Evolutionary conservation across 805 yeast species (phyloP), one percentile per base, ranked within the genome.

Genomic region (Suhomyces sp.): DNA sequence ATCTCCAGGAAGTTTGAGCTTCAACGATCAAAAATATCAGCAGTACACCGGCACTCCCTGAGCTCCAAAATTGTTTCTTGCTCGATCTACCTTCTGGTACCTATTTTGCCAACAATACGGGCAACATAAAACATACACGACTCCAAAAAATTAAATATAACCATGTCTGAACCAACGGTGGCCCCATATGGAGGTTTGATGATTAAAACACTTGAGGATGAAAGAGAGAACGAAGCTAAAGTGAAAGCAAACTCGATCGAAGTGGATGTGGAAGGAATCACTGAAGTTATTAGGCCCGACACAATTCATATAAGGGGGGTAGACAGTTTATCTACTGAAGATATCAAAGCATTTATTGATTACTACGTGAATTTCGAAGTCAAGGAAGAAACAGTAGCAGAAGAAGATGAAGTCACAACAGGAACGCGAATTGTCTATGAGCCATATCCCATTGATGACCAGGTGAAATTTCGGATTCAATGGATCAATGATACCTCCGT

Each of bases 401-500:
- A 25, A n/a, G 38, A 28, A n/a, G 40, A 39, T 6, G 42, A 40
- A 6, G 53, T 38, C 4, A 49, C 39, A 12, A 48, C 42, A 6
- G 31, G 31, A 13, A 29, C 25, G 6, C 39, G 35, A 7, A 30
- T 41, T 15, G 43, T 29, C 19, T 59, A 53, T 36, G 54, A 50
- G 19, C 54, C 50, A 10, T 39, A 43, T 15, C 60, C 65, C 12
- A 36, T 46, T 14, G 58, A 53, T 29, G 48, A 50, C 2, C 58
- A 57, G 25, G 39, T 70, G 14, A 62, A 56, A 45, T 76, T 69
- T 51, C 58, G 61, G 19, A 54, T 81, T 18, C 78, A 81, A 48
- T 82, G 90, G 90, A 69, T 82, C 25, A 76, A 82, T 50, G 90
- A 82, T 52, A 50, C 74, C 13, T 63, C 77, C 2, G 68, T 81